phyloP scores from a whole-genome alignment of 305 asterid genomes.

The Fraxinus sp. region DNA sequence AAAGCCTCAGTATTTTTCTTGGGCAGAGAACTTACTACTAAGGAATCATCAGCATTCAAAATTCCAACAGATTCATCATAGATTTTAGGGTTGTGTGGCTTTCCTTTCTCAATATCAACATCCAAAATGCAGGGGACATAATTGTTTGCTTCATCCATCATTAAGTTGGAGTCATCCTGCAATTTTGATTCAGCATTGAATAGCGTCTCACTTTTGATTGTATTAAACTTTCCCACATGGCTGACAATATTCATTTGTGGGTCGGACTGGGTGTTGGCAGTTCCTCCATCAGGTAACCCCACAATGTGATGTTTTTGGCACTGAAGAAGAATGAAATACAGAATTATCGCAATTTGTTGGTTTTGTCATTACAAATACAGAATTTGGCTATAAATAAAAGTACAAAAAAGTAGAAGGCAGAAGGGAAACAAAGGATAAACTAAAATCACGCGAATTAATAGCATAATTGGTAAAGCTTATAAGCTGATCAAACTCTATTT shows the following conservation, averaged over 20 bases:
- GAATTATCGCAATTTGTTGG: background rate
- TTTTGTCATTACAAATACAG: background rate
- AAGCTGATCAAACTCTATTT: background rate
- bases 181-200: constrained; percentile 36
- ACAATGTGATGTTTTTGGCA: constrained; percentile 41
- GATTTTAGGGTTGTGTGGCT: constrained; percentile 38
- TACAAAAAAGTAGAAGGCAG: constrained; percentile 1
- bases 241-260: constrained; percentile 24
- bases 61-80: constrained; percentile 38
- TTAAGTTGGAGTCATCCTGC: constrained; percentile 33
- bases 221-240: constrained; percentile 35
- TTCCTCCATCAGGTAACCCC: constrained; percentile 43
- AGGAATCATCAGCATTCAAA: constrained; percentile 53
- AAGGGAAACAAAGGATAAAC: background rate
- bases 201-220: constrained; percentile 41
- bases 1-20: constrained; percentile 18
- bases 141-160: constrained; percentile 40
- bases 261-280: constrained; percentile 35
- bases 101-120: constrained; percentile 71
- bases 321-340: constrained; percentile 35
- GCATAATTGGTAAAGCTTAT: background rate
- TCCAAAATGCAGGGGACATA: constrained; percentile 38
- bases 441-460: too few relatives aligned
- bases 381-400: background rate
- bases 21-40: constrained; percentile 45